phyloP scores from a whole-genome alignment of 495 filamentous ascomycete genomes.

The Amphirosellinia nigrospora region DNA sequence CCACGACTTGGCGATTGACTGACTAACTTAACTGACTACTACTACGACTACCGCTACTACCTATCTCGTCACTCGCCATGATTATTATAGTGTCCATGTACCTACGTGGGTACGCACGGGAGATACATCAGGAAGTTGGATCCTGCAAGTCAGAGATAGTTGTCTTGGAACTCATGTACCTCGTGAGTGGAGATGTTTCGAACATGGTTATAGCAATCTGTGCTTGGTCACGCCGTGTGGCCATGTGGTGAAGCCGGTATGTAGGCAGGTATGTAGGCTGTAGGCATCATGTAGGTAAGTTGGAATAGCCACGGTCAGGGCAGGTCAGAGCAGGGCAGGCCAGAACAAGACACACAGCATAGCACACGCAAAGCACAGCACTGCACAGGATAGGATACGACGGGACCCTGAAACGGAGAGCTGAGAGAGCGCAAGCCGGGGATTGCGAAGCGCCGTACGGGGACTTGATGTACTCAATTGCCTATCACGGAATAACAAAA shows the following conservation, averaged over 20 bases:
- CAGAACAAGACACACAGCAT: background rate
- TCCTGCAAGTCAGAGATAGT: slow-evolving; percentile 16
- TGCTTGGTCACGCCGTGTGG: slow-evolving; percentile 20
- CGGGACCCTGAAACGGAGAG: slow-evolving; percentile 28
- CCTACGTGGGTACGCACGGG: slow-evolving; percentile 4
- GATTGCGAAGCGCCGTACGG: slow-evolving; percentile 19
- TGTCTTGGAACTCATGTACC: slow-evolving; percentile 20
- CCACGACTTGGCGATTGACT: slow-evolving; percentile 11
- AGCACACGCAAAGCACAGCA: too few relatives aligned
- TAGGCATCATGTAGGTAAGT: slow-evolving; percentile 30
- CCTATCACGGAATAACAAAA: slow-evolving; percentile 23
- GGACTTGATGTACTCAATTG: slow-evolving; percentile 21
- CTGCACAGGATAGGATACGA: background rate
- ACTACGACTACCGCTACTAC: too few relatives aligned
- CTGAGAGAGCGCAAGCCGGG: slow-evolving; percentile 23
- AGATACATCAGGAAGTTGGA: slow-evolving; percentile 20
- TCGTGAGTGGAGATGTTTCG: slow-evolving; percentile 15
- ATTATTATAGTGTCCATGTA: slow-evolving; percentile 7
- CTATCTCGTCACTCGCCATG: slow-evolving; percentile 7
- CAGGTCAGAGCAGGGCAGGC: background rate
- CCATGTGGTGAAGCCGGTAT: slow-evolving; percentile 27
- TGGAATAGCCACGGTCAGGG: slow-evolving; percentile 16
- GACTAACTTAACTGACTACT: too few relatives aligned
- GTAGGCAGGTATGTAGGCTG: slow-evolving; percentile 25
- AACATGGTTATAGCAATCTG: slow-evolving; percentile 14